Base-by-base conservation (phyloP, 2,329 filamentous ascomycete genomes). In the Diaporthe humulicola region DNA sequence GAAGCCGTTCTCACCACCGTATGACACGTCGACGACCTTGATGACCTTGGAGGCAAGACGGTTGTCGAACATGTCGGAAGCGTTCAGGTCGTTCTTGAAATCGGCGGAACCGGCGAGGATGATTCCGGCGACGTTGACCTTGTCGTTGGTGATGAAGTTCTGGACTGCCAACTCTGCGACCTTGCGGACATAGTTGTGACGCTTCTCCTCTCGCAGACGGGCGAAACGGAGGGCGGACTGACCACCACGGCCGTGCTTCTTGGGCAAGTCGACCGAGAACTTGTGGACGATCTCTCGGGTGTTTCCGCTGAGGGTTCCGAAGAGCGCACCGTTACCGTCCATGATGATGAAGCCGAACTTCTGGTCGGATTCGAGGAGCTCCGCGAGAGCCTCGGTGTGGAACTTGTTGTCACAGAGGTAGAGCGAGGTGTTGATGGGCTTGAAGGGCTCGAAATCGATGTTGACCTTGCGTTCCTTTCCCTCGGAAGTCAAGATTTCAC, bases 331-430 rank as follows among this genome's bases (percentile, higher is more conserved):
- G 86, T 99, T 99, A 88, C 97, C 97, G 84, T 99, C 97, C 97
- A 99, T 99, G 87, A 99, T 93, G 85, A 99, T 99, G 88, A 99
- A 99, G 73, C 97, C 97, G 81, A 99, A 99, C 87, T 98, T 98
- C 87, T 98, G 97, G 84, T 99, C 97, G 25, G 96, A 98, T 87
- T 99, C 97, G 79, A 99, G 93, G 81, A 99, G 91, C 88, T 99
- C 97, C 78, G 96, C 97, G 79, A 99, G 88, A 25, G 97, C 96
- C 86, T 99, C 97, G 74, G 97, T 99, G 84, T 99, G 97, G 87
- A 99, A 99, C 84, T 99, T 99, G 90, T 99, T 99, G 92, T 99
- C 97, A 88, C 97, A 99, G 76, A 99, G 94, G 85, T 99, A 99
- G 61, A 99, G 91, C 58, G 97, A 99, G 48, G 97, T 99, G 87